Evolutionary conservation across 768 basidiomycete species (phyloP).

Genomic region (Termitomyces titanicus): DNA sequence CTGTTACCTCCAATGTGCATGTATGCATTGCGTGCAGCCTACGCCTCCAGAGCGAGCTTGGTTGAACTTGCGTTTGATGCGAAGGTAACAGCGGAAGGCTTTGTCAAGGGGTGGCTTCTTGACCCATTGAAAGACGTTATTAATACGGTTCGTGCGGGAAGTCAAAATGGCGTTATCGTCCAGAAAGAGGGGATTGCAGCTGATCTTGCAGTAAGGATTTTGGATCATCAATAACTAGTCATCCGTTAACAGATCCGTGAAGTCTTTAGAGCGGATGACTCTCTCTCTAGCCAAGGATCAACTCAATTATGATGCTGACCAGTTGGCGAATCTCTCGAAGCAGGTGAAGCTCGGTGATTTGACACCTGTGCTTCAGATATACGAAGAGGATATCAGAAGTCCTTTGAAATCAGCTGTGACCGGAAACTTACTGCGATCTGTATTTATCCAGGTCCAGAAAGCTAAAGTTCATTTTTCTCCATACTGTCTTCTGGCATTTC

Average conservation of each 20-base stretch:
- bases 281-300: conserved; percentile 81
- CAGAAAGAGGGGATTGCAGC: conserved; percentile 78
- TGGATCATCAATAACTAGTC: neutral
- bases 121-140: conserved; percentile 82
- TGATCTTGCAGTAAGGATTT: conserved; percentile 67
- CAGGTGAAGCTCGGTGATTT: conserved; percentile 79
- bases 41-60: conserved; percentile 58
- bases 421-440: conserved; percentile 77
- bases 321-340: conserved; percentile 61
- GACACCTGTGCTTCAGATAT: conserved; percentile 80
- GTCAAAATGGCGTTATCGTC: conserved; percentile 72
- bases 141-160: conserved; percentile 79
- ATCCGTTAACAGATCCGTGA: neutral
- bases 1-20: conserved; percentile 68
- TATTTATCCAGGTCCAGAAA: conserved; percentile 94
- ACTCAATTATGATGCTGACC: conserved; percentile 56
- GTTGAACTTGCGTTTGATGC: conserved; percentile 54
- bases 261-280: conserved; percentile 95
- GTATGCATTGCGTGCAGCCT: conserved; percentile 46
- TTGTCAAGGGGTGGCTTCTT: conserved; percentile 80
- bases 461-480: conserved; percentile 59
- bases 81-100: conserved; percentile 63
- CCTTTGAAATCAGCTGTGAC: conserved; percentile 78
- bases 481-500: neutral
- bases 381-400: conserved; percentile 89